Evolutionary conservation across 164 flowering plant species (phyloP).

Genomic region (Pachysandra terminalis): DNA sequence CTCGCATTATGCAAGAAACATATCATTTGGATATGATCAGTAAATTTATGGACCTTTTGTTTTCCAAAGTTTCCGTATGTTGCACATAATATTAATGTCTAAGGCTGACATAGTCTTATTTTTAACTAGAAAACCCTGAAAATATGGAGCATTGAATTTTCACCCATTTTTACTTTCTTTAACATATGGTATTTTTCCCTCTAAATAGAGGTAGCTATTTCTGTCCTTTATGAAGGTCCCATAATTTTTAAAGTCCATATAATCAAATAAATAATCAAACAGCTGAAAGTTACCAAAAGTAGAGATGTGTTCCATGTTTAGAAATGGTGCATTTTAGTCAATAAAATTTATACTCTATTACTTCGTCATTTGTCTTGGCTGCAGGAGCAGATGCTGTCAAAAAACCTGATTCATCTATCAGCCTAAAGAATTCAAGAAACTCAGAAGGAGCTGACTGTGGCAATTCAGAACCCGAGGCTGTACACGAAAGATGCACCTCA

Average conservation of each 20-base stretch:
- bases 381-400: slow-evolving; percentile 24
- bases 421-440: slow-evolving; percentile 20
- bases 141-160: background rate
- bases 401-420: slow-evolving; percentile 25
- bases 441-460: slow-evolving; percentile 14
- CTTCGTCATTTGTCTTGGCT: background rate
- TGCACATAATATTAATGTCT: background rate
- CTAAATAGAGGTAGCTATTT: background rate
- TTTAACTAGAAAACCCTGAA: background rate
- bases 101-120: background rate
- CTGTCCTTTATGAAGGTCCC: no score
- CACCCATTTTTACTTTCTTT: background rate
- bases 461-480: slow-evolving; percentile 25
- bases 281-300: background rate
- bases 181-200: no score
- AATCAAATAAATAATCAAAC: background rate
- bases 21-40: background rate
- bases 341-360: background rate
- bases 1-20: background rate
- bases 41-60: background rate
- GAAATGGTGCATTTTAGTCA: background rate
- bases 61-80: background rate
- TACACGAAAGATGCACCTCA: slow-evolving; percentile 26
- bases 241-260: no score
- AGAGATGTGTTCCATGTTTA: background rate